Base-by-base conservation (phyloP, 2,329 filamentous ascomycete species). In the Diplocarpon mali region DNA sequence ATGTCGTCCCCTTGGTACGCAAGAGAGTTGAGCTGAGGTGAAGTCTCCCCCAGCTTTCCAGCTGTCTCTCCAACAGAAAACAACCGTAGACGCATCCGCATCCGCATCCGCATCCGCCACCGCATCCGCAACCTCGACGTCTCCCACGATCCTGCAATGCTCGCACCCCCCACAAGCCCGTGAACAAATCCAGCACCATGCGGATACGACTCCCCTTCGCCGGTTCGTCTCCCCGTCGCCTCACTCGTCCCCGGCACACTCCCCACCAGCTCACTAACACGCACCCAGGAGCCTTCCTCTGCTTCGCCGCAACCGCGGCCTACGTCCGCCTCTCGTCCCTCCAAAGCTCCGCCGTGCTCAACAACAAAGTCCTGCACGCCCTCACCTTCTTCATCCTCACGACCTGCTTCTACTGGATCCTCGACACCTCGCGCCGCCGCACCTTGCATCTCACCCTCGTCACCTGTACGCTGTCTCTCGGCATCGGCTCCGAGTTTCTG, bases 331-430 rank as follows among this genome's bases (percentile, higher is more conserved):
- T 96, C 45, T 80, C 85, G 28, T 68, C 73, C 32, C 62, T 79
- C 44, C 73, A 79, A 53, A 59, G 77, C 54, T 67, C 67, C 50
- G 56, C 65, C 50, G 63, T 72, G 14, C 75, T 90, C 62, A 88
- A 93, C 69, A 89, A 95, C 73, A 96, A 98, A 66, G 69, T 84
- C 59, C 74, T 96, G 24, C 92, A 96, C 66, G 73, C 85, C 57
- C 50, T 88, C 47, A 89, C 85, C 57, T 96, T 98, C 70, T 95
- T 96, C 72, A 62, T 86, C 54, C 75, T 98, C 42, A 95, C 90
- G 13, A 66, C 85, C 53, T 68, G 76, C 55, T 96, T 96, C 73
- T 98, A 98, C 76, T 98, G 92, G 88, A 85, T 95, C 61, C 68
- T 95, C 57, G 92, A 98, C 64, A 93, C 88, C 42, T 83, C 80